These are phyloP conservation scores for Sugiyamaella chiloensis DNA, from an alignment of 805 yeast species.

Conservation along the genomic window DNA sequence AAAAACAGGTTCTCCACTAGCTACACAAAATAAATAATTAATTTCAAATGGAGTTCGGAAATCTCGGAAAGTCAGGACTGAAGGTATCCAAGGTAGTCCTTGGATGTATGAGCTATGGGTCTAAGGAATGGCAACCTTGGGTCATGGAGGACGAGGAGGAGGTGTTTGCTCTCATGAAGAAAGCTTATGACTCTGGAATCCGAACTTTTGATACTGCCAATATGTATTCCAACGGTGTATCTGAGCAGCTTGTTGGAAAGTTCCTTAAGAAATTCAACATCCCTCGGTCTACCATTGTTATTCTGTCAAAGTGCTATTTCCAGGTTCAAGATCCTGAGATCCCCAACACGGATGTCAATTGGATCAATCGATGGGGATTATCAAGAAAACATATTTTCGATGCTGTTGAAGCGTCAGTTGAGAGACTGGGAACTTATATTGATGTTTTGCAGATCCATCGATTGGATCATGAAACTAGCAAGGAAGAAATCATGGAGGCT, in stretches of 20 bases:
- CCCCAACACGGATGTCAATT: constrained; percentile 17
- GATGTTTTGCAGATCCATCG: constrained; percentile 59
- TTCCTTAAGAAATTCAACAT: constrained; percentile 51
- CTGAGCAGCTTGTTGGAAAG: constrained; percentile 52
- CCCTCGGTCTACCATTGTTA: constrained; percentile 53
- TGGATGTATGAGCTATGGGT: constrained; percentile 40
- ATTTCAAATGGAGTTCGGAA: constrained; percentile 16
- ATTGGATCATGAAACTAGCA: constrained; percentile 46
- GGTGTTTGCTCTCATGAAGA: constrained; percentile 43
- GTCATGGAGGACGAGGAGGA: constrained; percentile 43
- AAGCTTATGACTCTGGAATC: constrained; percentile 45
- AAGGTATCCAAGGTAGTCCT: constrained; percentile 37
- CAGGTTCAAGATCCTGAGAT: constrained; percentile 31
- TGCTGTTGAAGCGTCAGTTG: constrained; percentile 42
- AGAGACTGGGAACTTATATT: constrained; percentile 48
- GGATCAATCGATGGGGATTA: constrained; percentile 39
- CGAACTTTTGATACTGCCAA: constrained; percentile 48
- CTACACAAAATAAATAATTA: too few relatives aligned
- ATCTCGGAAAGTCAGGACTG: constrained; percentile 39
- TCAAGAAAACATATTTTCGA: constrained; percentile 49
- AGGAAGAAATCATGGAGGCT: constrained; percentile 55
- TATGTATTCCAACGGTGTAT: constrained; percentile 44
- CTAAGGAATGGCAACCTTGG: constrained; percentile 41
- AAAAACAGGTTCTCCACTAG: too few relatives aligned
- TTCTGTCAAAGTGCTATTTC: constrained; percentile 45